Evolutionary conservation across 352 stramenopile species (phyloP).

Genomic region (Globisporangium nagaii): DNA sequence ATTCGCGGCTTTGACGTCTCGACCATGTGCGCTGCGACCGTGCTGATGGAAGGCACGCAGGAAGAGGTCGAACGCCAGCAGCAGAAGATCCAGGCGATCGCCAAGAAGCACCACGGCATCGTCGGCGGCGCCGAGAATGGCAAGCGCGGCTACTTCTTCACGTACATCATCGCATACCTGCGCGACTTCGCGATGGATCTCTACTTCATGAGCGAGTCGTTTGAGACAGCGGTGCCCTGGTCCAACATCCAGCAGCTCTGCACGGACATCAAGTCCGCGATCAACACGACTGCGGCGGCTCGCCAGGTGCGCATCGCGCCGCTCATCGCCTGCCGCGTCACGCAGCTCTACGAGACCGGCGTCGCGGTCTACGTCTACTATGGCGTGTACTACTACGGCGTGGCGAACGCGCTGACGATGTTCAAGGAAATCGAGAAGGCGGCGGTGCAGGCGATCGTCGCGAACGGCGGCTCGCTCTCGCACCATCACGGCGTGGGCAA

Average conservation of each 20-base stretch:
- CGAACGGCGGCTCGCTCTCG: constrained; percentile 88
- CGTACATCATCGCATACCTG: constrained; percentile 93
- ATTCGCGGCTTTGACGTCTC: constrained; percentile 68
- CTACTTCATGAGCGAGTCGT: constrained; percentile 89
- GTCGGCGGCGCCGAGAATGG: constrained; percentile 79
- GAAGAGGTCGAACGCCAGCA: constrained; percentile 47
- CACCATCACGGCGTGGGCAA: constrained; percentile 97
- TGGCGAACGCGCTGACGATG: constrained; percentile 71
- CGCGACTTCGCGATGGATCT: constrained; percentile 93
- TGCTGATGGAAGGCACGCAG: constrained; percentile 80
- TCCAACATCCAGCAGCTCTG: constrained; percentile 52
- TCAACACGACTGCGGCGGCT: constrained; percentile 30
- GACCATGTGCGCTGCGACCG: constrained; percentile 81
- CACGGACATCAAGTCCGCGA: constrained; percentile 48
- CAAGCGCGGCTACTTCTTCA: constrained; percentile 91
- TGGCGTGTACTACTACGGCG: constrained; percentile 89
- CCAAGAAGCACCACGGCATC: constrained; percentile 73
- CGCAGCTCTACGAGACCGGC: constrained; percentile 94
- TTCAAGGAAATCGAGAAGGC: constrained; percentile 79
- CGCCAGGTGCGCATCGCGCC: constrained; percentile 63
- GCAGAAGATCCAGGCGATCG: constrained; percentile 55
- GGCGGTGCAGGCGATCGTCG: constrained; percentile 83
- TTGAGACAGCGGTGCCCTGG: constrained; percentile 86
- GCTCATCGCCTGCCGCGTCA: constrained; percentile 91
- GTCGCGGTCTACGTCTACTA: constrained; percentile 97